A percentile compares a stretch with the other conserved stretches of the same genome.
These are phyloP conservation scores for Austroboletus novae-zelandiae DNA, from an alignment of 1,284 basidiomycete species.

Conservation along the genomic window DNA sequence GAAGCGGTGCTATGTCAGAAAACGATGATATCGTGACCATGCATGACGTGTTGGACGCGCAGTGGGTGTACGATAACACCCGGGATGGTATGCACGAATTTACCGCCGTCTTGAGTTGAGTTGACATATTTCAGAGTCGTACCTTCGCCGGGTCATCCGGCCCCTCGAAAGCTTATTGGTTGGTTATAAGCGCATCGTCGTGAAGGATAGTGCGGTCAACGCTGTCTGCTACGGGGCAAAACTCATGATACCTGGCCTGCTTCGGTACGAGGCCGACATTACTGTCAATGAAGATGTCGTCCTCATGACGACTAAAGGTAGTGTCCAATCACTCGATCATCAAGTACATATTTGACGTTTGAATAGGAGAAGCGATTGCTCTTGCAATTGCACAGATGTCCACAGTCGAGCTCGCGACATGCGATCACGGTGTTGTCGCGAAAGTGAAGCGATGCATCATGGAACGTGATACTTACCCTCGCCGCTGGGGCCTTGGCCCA, in stretches of 20 bases:
- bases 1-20: slow-evolving; percentile 95
- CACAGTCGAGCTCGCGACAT: slow-evolving; percentile 96
- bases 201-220: slow-evolving; percentile 99
- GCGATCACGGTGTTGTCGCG: slow-evolving; percentile 98
- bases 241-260: slow-evolving; percentile 98
- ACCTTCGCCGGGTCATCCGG: slow-evolving; percentile 92
- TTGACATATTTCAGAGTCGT: slow-evolving; percentile 67
- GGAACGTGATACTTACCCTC: slow-evolving; percentile 98
- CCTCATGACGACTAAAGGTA: slow-evolving; percentile 98
- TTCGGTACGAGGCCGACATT: slow-evolving; percentile 97
- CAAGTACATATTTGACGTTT: slow-evolving; percentile 7
- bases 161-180: slow-evolving; percentile 93
- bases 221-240: slow-evolving; percentile 99
- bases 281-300: slow-evolving; percentile 97
- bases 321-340: not conserved
- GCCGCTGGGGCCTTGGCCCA: slow-evolving; percentile 97
- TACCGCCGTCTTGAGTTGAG: not conserved
- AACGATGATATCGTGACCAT: slow-evolving; percentile 99
- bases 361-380: slow-evolving; percentile 89
- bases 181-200: slow-evolving; percentile 98
- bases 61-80: slow-evolving; percentile 99
- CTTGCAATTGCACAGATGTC: slow-evolving; percentile 98
- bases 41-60: slow-evolving; percentile 99
- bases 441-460: slow-evolving; percentile 99
- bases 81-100: slow-evolving; percentile 71